phyloP scores from a whole-genome alignment of 1,139 yeast genomes.

The Lizanozyma gosingica region DNA sequence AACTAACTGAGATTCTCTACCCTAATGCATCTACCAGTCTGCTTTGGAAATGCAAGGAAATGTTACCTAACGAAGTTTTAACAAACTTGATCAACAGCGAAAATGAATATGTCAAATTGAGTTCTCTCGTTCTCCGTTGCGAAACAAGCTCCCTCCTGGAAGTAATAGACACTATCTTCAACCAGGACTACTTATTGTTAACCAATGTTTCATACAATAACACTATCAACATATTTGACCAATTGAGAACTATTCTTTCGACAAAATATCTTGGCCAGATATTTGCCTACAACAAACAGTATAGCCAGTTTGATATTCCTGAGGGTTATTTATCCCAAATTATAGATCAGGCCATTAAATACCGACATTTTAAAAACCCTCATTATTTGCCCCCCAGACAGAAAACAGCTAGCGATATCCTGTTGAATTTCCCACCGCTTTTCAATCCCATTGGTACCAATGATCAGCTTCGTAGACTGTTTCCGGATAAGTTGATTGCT shows the following conservation, averaged over 20 bases:
- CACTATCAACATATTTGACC: background rate
- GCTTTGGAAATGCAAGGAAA: background rate
- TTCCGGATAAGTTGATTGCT: background rate
- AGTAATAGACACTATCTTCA: background rate
- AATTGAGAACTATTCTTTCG: background rate
- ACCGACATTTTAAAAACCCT: background rate
- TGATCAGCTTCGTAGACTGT: background rate
- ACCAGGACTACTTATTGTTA: background rate
- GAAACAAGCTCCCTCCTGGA: background rate
- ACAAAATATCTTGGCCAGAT: background rate
- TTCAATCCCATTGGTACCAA: background rate
- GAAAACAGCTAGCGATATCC: background rate
- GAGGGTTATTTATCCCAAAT: background rate
- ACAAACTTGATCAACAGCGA: background rate
- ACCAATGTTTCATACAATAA: background rate
- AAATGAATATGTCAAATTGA: background rate
- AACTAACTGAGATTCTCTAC: background rate
- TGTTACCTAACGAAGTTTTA: background rate
- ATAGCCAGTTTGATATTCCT: background rate
- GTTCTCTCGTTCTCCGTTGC: background rate
- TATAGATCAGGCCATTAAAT: background rate
- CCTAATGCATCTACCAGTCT: background rate
- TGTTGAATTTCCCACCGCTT: background rate
- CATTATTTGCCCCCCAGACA: background rate
- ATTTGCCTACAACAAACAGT: background rate